These are phyloP conservation scores for Hypericum perforatum DNA, from an alignment of 345 rosid genomes.

Conservation along the genomic window DNA sequence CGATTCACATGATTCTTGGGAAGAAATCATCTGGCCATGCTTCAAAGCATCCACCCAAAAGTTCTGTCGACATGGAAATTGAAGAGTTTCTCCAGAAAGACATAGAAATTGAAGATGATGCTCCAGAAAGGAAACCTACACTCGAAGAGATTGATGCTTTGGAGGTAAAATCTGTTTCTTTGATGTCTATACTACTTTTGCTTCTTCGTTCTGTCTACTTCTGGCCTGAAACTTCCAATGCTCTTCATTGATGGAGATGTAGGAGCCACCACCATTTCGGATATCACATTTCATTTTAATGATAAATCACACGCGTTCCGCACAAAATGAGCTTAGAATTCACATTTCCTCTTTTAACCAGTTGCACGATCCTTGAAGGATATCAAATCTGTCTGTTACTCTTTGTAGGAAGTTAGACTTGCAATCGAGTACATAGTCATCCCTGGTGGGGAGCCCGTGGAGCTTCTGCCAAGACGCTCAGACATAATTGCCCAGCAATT, in stretches of 20 bases:
- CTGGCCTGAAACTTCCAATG: neutral
- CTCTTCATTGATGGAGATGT: neutral
- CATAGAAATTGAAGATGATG: conserved; percentile 65
- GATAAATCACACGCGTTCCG: no score
- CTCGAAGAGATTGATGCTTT: conserved; percentile 96
- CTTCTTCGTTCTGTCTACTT: neutral
- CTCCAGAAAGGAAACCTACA: conserved; percentile 77
- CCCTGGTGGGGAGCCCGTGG: conserved; percentile 92
- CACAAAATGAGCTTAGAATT: no score
- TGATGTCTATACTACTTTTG: neutral
- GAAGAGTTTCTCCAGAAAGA: conserved; percentile 76
- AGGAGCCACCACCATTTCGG: neutral
- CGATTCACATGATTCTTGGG: conserved; percentile 77
- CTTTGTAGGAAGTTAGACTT: conserved; percentile 67
- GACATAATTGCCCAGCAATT: conserved; percentile 79
- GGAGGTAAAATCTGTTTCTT: conserved; percentile 44
- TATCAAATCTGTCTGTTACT: conserved; percentile 10
- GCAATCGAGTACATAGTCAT: conserved; percentile 90
- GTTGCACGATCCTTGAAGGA: no score
- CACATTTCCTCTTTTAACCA: no score
- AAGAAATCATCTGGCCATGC: conserved; percentile 49
- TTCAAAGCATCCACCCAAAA: conserved; percentile 24
- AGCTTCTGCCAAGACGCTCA: conserved; percentile 84
- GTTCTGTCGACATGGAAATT: conserved; percentile 49
- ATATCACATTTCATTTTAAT: no score